Evolutionary conservation across 78 protist genomes (phyloP), one percentile per base, ranked within the genome.

Genomic region (Bigelowiella natans): DNA sequence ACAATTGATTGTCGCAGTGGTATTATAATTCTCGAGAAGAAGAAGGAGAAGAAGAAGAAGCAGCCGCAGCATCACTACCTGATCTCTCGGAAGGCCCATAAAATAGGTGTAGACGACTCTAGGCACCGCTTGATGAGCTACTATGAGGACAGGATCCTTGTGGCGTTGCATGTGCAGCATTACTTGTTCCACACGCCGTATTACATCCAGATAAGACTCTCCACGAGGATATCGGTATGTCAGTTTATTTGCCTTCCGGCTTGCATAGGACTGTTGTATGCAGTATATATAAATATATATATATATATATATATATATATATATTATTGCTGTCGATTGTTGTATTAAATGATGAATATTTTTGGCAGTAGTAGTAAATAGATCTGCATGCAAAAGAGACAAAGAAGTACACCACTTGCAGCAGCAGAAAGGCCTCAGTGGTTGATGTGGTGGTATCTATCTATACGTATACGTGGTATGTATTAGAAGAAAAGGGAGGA

Each of bases 101-200:
- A 95, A 94, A 90, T 96, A 97, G 1, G 97, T 92, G 26, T 63
- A 51, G 30, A 95, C 63, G 87, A 94, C 94, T 37, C 98, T 94
- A 3, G 91, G 91, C 0, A 96, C 95, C 2, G 98, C 98, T 82
- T 96, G 96, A 94, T 97, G 98, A 31, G 94, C 92, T 1, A 97
- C 94, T 18, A 97, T 86, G 2, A 96, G 38, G 0, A 97, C 92
- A 0, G 95, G 95, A 0, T 63, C 64, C 36, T 92, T 90, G 0
- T 85, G 37, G 39, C 97, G 88, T 89, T 97, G 98, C 86, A 97
- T 89, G 51, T 96, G 98, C 83, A 95, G 85, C 31, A 95, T 40
- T 31, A 94, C 82, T 26, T 51, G 73, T 18, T 51, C 73, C 34
- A 51, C 73, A 26, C 73, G 73, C 73, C 18, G 18, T 26, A 51